These are phyloP conservation scores for Nothophaeocryptopus gaeumannii DNA, from an alignment of 2,329 filamentous ascomycete species.

Conservation along the genomic window DNA sequence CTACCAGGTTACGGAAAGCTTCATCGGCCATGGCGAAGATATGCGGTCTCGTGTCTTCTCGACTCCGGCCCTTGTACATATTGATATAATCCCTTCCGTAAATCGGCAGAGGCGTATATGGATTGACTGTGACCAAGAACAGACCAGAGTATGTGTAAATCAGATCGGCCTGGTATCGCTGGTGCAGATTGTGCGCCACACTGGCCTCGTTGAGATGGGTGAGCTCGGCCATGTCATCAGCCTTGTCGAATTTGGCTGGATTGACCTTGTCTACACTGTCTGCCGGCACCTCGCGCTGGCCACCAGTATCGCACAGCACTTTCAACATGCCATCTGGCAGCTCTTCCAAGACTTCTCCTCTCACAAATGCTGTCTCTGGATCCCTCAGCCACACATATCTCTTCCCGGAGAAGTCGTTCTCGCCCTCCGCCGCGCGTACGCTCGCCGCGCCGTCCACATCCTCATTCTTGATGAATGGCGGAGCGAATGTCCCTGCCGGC, in stretches of 20 bases:
- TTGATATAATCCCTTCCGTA: constrained; percentile 97
- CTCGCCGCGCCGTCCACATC: constrained; percentile 62
- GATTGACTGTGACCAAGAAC: constrained; percentile 95
- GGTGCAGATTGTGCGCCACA: constrained; percentile 93
- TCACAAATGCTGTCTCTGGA: constrained; percentile 80
- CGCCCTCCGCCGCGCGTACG: constrained; percentile 78
- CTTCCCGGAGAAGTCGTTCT: constrained; percentile 98
- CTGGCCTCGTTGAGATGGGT: constrained; percentile 97
- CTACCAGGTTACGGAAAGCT: constrained; percentile 91
- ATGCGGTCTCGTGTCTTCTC: constrained; percentile 94
- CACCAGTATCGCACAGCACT: constrained; percentile 92
- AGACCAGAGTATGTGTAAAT: constrained; percentile 98
- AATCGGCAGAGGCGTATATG: constrained; percentile 90
- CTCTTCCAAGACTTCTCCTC: constrained; percentile 88
- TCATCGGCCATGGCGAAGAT: constrained; percentile 98
- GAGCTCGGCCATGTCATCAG: constrained; percentile 97
- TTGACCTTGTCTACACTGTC: constrained; percentile 98
- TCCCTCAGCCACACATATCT: constrained; percentile 97
- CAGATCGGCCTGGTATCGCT: constrained; percentile 89
- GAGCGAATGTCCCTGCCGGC: constrained; percentile 82
- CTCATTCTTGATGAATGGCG: constrained; percentile 90
- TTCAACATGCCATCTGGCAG: constrained; percentile 65
- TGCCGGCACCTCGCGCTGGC: constrained; percentile 78
- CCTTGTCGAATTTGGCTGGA: constrained; percentile 98
- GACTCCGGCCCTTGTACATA: constrained; percentile 88